Evolutionary conservation across 176 grass and related monocot genomes (phyloP), one percentile per base, ranked within the genome.

Genomic region (Puya raimondii): DNA sequence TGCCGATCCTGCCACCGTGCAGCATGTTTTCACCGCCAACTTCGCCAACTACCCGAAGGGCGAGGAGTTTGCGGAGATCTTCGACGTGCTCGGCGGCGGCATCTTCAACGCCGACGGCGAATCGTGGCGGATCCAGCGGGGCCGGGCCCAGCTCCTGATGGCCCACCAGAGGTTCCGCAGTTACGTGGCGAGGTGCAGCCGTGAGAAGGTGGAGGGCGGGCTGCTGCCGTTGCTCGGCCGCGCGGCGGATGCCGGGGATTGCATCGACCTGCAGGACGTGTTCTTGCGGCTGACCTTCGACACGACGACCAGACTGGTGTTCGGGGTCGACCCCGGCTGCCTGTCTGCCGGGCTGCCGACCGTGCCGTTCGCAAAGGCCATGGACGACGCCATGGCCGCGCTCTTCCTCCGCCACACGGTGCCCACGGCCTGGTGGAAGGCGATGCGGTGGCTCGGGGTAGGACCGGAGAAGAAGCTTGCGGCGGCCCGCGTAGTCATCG

Each of bases 71-170:
- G 53, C 70, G 2, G 63, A 66, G 11, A 92, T 88, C 71, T 88
- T 92, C 76, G 85, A 92, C 74, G 65, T 88, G 26, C 71, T 88
- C 3, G 89, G 89, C 74, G 67, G 57, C 59, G 89, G 89, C 53
- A 92, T 92, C 75, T 92, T 92, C 72, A 92, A 85, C 76, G 75
- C 89, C 14, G 89, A 92, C 63, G 85, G 82, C 7, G 89, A 92
- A 10, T 47, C 66, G n/a, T 92, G 89, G 89, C 74, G 80, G 65
- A 48, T 33, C 20, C 89, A 92, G 79, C 73, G 82, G 0, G 59
- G 49, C 61, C 77, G 72, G 72, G 65, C 79, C 0, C 89, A 92
- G 68, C 48, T 82, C 21, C 50, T 85, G n/a, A 85, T 88, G 53
- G 1, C 54, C 5, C 51, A 65, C 9, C 79, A 50, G 9, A 64